Base-by-base conservation (phyloP, 805 yeast genomes). In the Ogataea philodendri region DNA sequence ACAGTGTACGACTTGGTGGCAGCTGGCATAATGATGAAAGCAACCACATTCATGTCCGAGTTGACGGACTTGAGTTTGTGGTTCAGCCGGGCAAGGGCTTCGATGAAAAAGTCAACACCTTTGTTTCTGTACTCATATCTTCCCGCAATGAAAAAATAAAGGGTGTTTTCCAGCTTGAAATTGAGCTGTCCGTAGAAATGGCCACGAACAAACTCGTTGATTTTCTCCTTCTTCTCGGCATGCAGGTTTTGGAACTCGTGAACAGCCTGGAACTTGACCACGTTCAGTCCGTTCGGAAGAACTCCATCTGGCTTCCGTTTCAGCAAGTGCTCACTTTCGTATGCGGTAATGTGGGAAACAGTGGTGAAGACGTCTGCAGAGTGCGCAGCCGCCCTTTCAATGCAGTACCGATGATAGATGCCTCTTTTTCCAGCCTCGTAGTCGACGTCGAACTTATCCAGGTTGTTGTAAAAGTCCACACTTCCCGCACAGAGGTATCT, bases 391-490 rank as follows among this genome's bases (percentile, higher is more conserved):
- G 95, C 89, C 41, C 98, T 75, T 67, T 90, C 98, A 47, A 90
- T 84, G 63, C 98, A 90, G 62, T 90, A 93, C 45, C 98, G 75
- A 61, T 90, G 98, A 64, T 90, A 90, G 51, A 90, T 90, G 37
- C 98, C 98, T 50, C 97, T 73, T 63, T 87, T 89, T 14, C 98
- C 98, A 9, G 97, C 97, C 64, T 90, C 98, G 21, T 90, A 88
- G 61, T 90, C 98, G 32, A 90, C 97, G 54, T 90, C 97, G 57
- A 93, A 89, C 44, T 60, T 60, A 39, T 83, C 83, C 54, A 90
- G 70, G 58, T 89, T 88, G 66, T 90, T 90, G 70, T 90, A 90
- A 57, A 90, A 93, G 62, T 90, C 98, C 27, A 88, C 94, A 24
- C 89, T 81, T 19, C 97, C 97, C 5, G 97, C 97, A 69, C 97